These are phyloP conservation scores for Chrysopogon serrulatus DNA, from an alignment of 176 grass and related monocot genomes.

Conservation along the genomic window DNA sequence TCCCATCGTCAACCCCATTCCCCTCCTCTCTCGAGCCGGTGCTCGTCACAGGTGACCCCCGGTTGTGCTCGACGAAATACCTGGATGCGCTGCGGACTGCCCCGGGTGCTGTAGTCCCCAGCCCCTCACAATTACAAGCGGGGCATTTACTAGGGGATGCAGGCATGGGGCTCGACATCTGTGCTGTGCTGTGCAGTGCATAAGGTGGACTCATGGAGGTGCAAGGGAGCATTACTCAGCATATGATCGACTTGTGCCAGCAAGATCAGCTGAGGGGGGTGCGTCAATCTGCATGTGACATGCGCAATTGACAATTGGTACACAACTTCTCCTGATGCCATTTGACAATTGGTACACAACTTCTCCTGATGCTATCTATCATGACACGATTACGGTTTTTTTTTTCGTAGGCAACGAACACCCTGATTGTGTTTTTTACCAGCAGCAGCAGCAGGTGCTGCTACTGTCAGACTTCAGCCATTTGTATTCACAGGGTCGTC, in stretches of 20 bases:
- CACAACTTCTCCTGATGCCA: not conserved
- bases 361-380: not conserved
- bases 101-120: not conserved
- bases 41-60: not conserved
- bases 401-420: not conserved
- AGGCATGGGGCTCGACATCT: not conserved
- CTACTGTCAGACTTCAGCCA: not conserved
- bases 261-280: not conserved
- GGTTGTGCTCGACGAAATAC: constrained; percentile 2
- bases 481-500: not conserved
- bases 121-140: no score
- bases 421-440: not conserved
- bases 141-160: not conserved
- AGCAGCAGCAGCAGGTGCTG: not conserved
- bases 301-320: not conserved
- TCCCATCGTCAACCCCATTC: not conserved
- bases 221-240: not conserved
- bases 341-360: no score
- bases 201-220: not conserved
- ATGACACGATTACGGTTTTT: not conserved
- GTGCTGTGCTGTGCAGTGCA: not conserved
- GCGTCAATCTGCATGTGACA: not conserved
- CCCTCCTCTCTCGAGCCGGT: not conserved
- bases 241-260: not conserved
- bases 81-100: not conserved